These are phyloP conservation scores for Verticillium tricorpus DNA, from an alignment of 2,329 filamentous ascomycete genomes.

Conservation along the genomic window DNA sequence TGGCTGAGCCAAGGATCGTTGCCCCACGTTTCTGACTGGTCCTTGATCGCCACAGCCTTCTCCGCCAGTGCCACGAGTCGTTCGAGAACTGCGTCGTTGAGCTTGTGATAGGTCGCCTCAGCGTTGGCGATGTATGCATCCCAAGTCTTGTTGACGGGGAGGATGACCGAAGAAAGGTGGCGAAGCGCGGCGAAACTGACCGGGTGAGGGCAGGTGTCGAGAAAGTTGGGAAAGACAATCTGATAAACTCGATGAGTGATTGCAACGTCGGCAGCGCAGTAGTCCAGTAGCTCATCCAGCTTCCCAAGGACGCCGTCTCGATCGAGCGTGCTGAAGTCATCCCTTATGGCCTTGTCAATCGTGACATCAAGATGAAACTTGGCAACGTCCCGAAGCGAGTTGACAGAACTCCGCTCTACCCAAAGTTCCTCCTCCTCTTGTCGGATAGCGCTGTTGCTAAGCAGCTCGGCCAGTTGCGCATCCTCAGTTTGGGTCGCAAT, in stretches of 20 bases:
- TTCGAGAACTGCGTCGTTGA: slow-evolving; percentile 73
- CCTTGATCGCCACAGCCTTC: slow-evolving; percentile 71
- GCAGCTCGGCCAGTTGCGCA: slow-evolving; percentile 63
- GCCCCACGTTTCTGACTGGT: slow-evolving; percentile 61
- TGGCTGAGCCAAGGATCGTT: slow-evolving; percentile 89
- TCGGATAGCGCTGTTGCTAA: slow-evolving; percentile 61
- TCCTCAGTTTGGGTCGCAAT: slow-evolving; percentile 68
- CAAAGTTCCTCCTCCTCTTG: slow-evolving; percentile 93
- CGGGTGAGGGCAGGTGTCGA: slow-evolving; percentile 88
- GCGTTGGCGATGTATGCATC: slow-evolving; percentile 77
- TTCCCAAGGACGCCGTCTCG: slow-evolving; percentile 64
- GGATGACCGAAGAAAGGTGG: slow-evolving; percentile 87
- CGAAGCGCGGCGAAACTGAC: slow-evolving; percentile 94
- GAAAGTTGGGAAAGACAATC: slow-evolving; percentile 85
- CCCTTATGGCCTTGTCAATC: slow-evolving; percentile 83
- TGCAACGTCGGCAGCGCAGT: slow-evolving; percentile 90
- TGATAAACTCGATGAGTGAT: slow-evolving; percentile 94
- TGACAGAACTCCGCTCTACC: slow-evolving; percentile 91
- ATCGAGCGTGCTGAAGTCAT: slow-evolving; percentile 82
- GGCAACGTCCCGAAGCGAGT: slow-evolving; percentile 91
- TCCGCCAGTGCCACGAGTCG: slow-evolving; percentile 70
- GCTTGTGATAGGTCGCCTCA: slow-evolving; percentile 75
- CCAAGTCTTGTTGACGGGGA: slow-evolving; percentile 88
- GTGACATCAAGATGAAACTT: slow-evolving; percentile 91
- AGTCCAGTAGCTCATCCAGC: slow-evolving; percentile 80